Evolutionary conservation across 208 protist species (phyloP).

Genomic region (Acanthamoeba lenticulata): DNA sequence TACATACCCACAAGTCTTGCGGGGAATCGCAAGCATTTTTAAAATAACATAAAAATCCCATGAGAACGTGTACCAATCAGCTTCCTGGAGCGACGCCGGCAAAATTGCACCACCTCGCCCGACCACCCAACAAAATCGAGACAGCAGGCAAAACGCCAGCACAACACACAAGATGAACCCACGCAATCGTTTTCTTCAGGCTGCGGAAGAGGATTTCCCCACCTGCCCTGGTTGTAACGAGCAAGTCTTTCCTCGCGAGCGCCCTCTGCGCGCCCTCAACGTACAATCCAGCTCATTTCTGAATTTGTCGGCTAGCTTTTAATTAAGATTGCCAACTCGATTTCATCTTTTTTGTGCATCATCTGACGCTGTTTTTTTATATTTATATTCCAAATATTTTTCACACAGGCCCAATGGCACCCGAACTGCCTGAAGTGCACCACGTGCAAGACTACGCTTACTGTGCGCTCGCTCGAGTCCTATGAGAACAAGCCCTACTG

Average conservation of each 20-base stretch:
- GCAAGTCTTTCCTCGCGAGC: slow-evolving; percentile 30
- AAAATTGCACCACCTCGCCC: not conserved
- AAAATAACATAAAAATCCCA: no score
- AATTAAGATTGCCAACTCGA: not conserved
- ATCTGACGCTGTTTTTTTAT: not conserved
- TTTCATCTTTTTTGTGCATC: no score
- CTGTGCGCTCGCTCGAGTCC: slow-evolving; percentile 11
- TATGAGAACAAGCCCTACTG: slow-evolving; percentile 52
- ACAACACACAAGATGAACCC: not conserved
- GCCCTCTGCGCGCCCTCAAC: slow-evolving; percentile 18
- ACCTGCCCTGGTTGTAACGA: slow-evolving; percentile 21
- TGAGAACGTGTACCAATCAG: no score
- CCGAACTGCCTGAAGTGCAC: slow-evolving; percentile 34
- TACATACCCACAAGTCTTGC: no score
- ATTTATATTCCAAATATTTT: no score
- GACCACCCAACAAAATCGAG: not conserved
- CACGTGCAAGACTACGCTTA: slow-evolving; percentile 18
- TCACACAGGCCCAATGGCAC: slow-evolving; percentile 32
- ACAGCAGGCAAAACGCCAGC: not conserved
- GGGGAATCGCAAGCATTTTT: no score
- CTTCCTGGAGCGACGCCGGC: no score
- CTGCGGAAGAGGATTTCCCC: not conserved
- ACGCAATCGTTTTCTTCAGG: slow-evolving; percentile 22
- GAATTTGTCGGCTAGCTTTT: not conserved
- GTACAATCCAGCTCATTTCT: not conserved